phyloP scores from a whole-genome alignment of 2,329 filamentous ascomycete genomes.

The Fusarium sublunatum region DNA sequence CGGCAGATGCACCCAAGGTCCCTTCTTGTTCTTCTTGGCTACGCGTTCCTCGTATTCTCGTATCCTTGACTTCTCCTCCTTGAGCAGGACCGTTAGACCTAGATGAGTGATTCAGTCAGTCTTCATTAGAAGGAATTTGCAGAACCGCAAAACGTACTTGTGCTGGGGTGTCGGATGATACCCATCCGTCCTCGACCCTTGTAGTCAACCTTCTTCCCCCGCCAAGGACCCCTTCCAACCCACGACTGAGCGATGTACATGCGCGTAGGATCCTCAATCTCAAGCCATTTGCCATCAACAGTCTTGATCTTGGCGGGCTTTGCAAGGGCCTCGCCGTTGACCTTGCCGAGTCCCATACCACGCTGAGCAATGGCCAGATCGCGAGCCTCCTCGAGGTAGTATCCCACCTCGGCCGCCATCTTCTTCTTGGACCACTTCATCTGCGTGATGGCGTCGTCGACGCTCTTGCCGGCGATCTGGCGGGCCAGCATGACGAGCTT shows the following conservation, averaged over 20 bases:
- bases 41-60: constrained; percentile 82
- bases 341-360: constrained; percentile 81
- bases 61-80: constrained; percentile 92
- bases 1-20: constrained; percentile 88
- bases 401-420: constrained; percentile 81
- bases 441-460: constrained; percentile 92
- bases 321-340: constrained; percentile 54
- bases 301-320: constrained; percentile 69
- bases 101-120: constrained; percentile 41
- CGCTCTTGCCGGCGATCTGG: constrained; percentile 92
- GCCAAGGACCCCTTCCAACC: constrained; percentile 81
- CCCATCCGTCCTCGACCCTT: constrained; percentile 80
- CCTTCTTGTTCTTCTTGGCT: constrained; percentile 77
- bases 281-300: constrained; percentile 78
- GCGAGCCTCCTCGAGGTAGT: constrained; percentile 82
- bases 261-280: constrained; percentile 77
- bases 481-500: constrained; percentile 87
- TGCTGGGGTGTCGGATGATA: constrained; percentile 75
- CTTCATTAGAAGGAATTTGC: not conserved
- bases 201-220: constrained; percentile 69
- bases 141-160: constrained; percentile 68
- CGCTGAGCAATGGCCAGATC: constrained; percentile 82
- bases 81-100: constrained; percentile 84
- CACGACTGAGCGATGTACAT: constrained; percentile 94
- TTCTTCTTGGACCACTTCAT: constrained; percentile 98